Percentiles rank a stretch among this genome's conserved stretches.
Conservation (phyloP, 371 early-diverging fungal species). For the Rhizomucor miehei region DNA sequence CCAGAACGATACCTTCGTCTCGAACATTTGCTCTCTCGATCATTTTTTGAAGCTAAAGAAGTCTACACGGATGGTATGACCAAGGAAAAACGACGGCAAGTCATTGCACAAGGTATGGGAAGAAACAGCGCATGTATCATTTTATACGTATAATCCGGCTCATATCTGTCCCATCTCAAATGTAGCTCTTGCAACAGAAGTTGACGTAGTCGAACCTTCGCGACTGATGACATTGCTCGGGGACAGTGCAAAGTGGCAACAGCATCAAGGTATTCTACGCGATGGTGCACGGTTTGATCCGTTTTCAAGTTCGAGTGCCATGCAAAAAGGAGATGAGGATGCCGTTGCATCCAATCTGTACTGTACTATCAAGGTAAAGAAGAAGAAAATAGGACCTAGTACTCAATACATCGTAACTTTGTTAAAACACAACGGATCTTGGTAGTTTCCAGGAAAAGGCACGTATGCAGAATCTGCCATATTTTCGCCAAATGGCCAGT, state of each 20-base stretch:
- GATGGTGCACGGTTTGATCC: conserved; percentile 71
- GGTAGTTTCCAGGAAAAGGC: conserved; percentile 80
- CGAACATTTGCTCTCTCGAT: conserved; percentile 72
- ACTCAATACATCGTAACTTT: neutral
- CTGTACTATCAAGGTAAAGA: conserved; percentile 67
- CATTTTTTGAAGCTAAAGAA: conserved; percentile 60
- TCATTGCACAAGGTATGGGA: conserved; percentile 64
- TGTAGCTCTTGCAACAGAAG: conserved; percentile 59
- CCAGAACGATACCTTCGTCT: conserved; percentile 81
- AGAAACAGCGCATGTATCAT: neutral
- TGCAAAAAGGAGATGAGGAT: conserved; percentile 67
- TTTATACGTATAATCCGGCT: no score
- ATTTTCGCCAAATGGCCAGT: conserved; percentile 83
- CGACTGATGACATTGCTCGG: conserved; percentile 79
- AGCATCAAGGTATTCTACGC: conserved; percentile 72
- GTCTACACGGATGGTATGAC: conserved; percentile 48
- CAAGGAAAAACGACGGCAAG: conserved; percentile 65
- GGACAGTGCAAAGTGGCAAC: conserved; percentile 85
- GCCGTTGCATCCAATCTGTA: conserved; percentile 62
- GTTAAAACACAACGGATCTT: neutral
- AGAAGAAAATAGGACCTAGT: neutral
- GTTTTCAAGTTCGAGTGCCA: conserved; percentile 64
- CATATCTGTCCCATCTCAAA: no score
- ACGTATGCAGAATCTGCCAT: conserved; percentile 73
- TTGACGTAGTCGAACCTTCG: conserved; percentile 70